Percentiles rank a stretch among this genome's conserved stretches.
Evolutionary conservation across 345 rosid genomes (phyloP).

Genomic region (Bruguiera parviflora): DNA sequence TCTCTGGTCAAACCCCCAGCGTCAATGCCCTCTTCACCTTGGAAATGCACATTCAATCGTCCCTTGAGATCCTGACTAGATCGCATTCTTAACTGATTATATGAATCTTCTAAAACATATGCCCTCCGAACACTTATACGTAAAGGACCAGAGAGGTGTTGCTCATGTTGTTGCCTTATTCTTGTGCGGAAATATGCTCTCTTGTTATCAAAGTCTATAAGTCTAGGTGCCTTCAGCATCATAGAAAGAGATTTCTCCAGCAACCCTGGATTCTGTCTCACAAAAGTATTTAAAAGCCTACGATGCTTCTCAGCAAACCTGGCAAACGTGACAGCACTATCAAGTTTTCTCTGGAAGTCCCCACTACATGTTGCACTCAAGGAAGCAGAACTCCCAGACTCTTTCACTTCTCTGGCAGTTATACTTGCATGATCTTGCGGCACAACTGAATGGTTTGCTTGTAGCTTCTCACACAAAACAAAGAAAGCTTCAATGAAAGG

Average conservation of each 20-base stretch:
- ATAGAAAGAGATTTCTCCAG: slow-evolving; percentile 88
- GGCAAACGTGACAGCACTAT: slow-evolving; percentile 71
- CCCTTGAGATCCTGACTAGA: slow-evolving; percentile 86
- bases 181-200: slow-evolving; percentile 88
- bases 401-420: slow-evolving; percentile 82
- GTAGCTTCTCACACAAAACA: slow-evolving; percentile 88
- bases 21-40: slow-evolving; percentile 99
- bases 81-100: slow-evolving; percentile 94
- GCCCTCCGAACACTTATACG: slow-evolving; percentile 89
- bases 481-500: slow-evolving; percentile 97
- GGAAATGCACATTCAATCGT: slow-evolving; percentile 88
- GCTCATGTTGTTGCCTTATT: slow-evolving; percentile 88
- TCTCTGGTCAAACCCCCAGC: slow-evolving; percentile 98
- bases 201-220: slow-evolving; percentile 94
- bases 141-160: slow-evolving; percentile 81
- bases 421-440: slow-evolving; percentile 70
- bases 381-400: slow-evolving; percentile 57
- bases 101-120: slow-evolving; percentile 94
- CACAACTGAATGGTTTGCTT: slow-evolving; percentile 42
- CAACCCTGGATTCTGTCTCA: slow-evolving; percentile 80
- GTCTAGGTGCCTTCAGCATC: slow-evolving; percentile 90
- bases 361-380: slow-evolving; percentile 30
- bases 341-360: slow-evolving; percentile 67
- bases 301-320: slow-evolving; percentile 96
- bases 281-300: slow-evolving; percentile 81